phyloP scores from a whole-genome alignment of 495 filamentous ascomycete species.

The Daldinia concentrica region DNA sequence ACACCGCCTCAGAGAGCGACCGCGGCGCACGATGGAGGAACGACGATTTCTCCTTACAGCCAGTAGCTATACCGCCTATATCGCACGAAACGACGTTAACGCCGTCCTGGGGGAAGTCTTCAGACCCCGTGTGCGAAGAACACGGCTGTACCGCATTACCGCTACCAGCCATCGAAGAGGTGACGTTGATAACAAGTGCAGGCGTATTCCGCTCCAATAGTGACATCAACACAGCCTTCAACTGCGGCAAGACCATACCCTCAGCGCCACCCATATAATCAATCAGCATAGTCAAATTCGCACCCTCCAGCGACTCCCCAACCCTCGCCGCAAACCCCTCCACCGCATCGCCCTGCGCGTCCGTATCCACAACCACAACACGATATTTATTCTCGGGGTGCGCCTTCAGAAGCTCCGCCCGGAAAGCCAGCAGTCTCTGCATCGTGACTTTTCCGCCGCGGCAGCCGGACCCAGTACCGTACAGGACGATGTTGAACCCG shows the following conservation, averaged over 20 bases:
- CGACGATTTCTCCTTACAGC: conserved; percentile 7
- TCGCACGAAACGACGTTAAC: conserved; percentile 42
- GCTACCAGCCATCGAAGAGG: background rate
- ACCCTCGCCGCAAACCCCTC: conserved; percentile 15
- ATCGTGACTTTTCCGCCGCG: conserved; percentile 18
- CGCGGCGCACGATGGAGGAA: conserved; percentile 37
- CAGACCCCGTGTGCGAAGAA: background rate
- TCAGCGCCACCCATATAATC: conserved; percentile 24
- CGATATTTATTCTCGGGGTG: conserved; percentile 50
- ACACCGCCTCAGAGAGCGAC: conserved; percentile 38
- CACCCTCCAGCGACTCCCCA: conserved; percentile 26
- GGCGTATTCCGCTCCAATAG: conserved; percentile 31
- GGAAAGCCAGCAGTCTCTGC: conserved; percentile 48
- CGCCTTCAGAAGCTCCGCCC: conserved; percentile 23
- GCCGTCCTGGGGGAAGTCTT: conserved; percentile 13
- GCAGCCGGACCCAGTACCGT: conserved; percentile 56
- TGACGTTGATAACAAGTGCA: conserved; percentile 36
- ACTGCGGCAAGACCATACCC: conserved; percentile 1
- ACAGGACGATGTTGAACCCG: conserved; percentile 67
- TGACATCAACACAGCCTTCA: conserved; percentile 29
- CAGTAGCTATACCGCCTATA: conserved; percentile 24
- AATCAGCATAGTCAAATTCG: conserved; percentile 44
- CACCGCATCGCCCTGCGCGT: background rate
- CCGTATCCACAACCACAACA: conserved; percentile 33
- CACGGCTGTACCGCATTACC: background rate